Evolutionary conservation across 305 asterid species (phyloP).

Genomic region (Fraxinus ornus): DNA sequence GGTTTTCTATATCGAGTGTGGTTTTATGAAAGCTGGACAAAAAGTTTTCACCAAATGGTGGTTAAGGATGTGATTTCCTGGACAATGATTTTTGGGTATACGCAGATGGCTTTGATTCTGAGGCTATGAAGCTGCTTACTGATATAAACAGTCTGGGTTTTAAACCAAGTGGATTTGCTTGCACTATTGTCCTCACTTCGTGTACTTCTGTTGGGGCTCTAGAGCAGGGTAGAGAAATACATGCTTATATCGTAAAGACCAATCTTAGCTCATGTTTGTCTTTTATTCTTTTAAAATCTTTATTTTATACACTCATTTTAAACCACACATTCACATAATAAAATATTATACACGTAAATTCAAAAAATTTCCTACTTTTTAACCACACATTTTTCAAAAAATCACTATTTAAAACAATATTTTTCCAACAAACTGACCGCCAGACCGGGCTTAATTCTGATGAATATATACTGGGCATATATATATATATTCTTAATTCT

Average conservation of each 20-base stretch:
- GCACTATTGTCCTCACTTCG: conserved; percentile 40
- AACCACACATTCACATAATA: too few species aligned
- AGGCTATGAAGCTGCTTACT: conserved; percentile 31
- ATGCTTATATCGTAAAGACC: conserved; percentile 35
- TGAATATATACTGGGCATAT: too few species aligned
- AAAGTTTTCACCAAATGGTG: conserved; percentile 25
- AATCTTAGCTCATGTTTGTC: conserved; percentile 32
- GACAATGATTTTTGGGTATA: conserved; percentile 40
- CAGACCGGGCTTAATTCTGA: too few species aligned
- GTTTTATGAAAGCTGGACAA: conserved; percentile 28
- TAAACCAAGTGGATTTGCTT: conserved; percentile 39
- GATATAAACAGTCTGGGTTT: conserved; percentile 30
- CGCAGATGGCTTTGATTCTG: conserved; percentile 34
- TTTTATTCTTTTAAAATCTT: too few species aligned
- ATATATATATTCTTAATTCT: too few species aligned
- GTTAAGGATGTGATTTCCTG: conserved; percentile 34
- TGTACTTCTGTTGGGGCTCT: conserved; percentile 39
- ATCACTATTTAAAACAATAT: too few species aligned
- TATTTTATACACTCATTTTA: too few species aligned
- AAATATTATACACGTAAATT: not conserved
- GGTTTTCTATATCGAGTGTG: conserved; percentile 44
- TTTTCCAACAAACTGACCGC: conserved; percentile 30
- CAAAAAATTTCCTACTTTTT: too few species aligned
- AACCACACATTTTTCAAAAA: too few species aligned
- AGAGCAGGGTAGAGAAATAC: conserved; percentile 38